These are phyloP conservation scores for Kickxella alabastrina DNA, from an alignment of 192 early-diverging fungal genomes.

Conservation along the genomic window DNA sequence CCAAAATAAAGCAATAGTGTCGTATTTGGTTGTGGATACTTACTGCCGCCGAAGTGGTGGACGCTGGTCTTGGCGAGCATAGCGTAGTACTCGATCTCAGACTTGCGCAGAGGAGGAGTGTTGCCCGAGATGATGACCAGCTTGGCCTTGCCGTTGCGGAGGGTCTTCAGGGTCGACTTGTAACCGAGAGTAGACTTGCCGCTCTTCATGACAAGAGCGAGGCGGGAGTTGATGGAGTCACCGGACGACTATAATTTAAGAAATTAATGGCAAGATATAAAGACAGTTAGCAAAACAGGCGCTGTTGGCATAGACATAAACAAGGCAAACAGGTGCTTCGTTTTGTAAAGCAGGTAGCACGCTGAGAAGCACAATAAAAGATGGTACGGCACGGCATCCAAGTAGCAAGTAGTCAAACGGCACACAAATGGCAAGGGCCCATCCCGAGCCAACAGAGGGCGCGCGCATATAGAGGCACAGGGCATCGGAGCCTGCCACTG, in stretches of 20 bases:
- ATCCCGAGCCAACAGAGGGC: too few relatives aligned
- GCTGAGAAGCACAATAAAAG: too few relatives aligned
- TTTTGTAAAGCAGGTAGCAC: too few relatives aligned
- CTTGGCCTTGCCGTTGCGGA: conserved; percentile 98
- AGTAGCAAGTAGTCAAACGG: too few relatives aligned
- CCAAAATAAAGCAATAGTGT: neutral
- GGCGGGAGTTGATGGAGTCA: conserved; percentile 97
- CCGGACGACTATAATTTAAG: conserved; percentile 63
- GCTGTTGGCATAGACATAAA: too few relatives aligned
- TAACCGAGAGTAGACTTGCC: conserved; percentile 98
- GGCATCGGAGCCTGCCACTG: too few relatives aligned
- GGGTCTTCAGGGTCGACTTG: conserved; percentile 98
- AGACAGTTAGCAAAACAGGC: too few relatives aligned
- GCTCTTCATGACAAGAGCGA: conserved; percentile 98
- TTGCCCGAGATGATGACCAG: conserved; percentile 98
- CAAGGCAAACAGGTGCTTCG: too few relatives aligned
- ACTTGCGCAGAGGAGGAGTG: conserved; percentile 99
- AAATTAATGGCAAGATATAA: neutral
- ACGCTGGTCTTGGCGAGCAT: conserved; percentile 99
- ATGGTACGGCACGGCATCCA: too few relatives aligned
- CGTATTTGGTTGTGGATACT: conserved; percentile 37
- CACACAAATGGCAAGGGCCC: too few relatives aligned
- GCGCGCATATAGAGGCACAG: too few relatives aligned
- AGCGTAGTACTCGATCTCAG: conserved; percentile 99
- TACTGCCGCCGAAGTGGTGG: conserved; percentile 98